Percentiles rank a stretch among this genome's conserved stretches.
Conservation (phyloP, 768 basidiomycete genomes). For the Rubroboletus pulcherrimus region DNA sequence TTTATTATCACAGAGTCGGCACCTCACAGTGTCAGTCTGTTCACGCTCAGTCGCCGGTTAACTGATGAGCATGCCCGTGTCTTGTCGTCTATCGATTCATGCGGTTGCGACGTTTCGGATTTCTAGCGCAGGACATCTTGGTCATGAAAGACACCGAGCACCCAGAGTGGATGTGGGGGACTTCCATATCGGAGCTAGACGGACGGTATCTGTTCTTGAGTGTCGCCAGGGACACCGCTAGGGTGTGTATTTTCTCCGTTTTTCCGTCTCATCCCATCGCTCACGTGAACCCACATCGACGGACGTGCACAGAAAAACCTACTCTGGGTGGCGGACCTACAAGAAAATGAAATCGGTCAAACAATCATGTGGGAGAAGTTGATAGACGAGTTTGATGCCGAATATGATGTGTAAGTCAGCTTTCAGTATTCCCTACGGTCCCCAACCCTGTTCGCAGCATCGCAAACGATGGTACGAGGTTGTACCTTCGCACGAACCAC, state of each 20-base stretch:
- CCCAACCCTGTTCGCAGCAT: conserved; percentile 39
- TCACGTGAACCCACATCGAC: background rate
- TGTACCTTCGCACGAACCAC: conserved; percentile 65
- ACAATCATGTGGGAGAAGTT: conserved; percentile 73
- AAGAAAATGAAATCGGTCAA: conserved; percentile 53
- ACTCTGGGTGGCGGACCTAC: conserved; percentile 69
- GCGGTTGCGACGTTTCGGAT: conserved; percentile 2
- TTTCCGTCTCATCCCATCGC: background rate
- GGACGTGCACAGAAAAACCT: conserved; percentile 59
- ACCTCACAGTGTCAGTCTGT: conserved; percentile 58
- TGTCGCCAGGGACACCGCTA: conserved; percentile 56
- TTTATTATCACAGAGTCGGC: conserved; percentile 73
- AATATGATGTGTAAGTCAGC: conserved; percentile 56
- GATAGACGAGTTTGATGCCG: conserved; percentile 62
- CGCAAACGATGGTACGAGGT: conserved; percentile 56
- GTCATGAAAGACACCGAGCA: conserved; percentile 61
- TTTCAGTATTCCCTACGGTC: background rate
- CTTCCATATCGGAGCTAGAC: conserved; percentile 55
- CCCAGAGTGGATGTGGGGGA: conserved; percentile 62
- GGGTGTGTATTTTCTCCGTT: conserved; percentile 38
- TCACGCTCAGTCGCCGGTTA: background rate
- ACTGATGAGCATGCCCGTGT: conserved; percentile 3
- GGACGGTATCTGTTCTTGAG: conserved; percentile 60
- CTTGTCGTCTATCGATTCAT: background rate
- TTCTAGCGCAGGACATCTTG: conserved; percentile 62